Evolutionary conservation across 2,329 filamentous ascomycete species (phyloP).

Genomic region (Verticillium klebahnii): DNA sequence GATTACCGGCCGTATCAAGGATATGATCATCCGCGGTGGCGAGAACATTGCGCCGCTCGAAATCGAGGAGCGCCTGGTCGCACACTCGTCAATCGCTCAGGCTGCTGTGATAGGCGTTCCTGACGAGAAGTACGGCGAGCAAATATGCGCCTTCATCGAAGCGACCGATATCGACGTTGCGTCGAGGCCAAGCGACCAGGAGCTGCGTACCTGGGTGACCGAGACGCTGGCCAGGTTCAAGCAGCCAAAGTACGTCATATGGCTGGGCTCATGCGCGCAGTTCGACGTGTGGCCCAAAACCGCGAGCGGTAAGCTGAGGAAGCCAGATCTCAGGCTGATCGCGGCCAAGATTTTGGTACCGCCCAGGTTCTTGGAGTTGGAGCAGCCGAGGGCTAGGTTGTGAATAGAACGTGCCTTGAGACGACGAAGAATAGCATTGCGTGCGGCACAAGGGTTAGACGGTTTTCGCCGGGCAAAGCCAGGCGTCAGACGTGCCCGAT

Average conservation of each 20-base stretch:
- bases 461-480: too few species aligned
- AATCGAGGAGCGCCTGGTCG: slow-evolving; percentile 65
- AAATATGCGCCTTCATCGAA: slow-evolving; percentile 61
- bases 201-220: slow-evolving; percentile 57
- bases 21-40: slow-evolving; percentile 79
- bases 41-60: slow-evolving; percentile 73
- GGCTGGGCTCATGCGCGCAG: slow-evolving; percentile 59
- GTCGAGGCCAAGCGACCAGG: slow-evolving; percentile 40
- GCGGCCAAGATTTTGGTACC: background rate
- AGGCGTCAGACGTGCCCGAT: too few species aligned
- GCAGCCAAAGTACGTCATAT: slow-evolving; percentile 67
- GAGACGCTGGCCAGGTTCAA: slow-evolving; percentile 60
- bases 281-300: slow-evolving; percentile 55
- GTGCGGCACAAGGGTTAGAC: background rate
- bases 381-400: background rate
- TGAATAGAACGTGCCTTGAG: background rate
- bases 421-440: background rate
- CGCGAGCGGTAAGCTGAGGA: slow-evolving; percentile 65
- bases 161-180: background rate
- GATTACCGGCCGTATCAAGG: slow-evolving; percentile 81
- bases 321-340: slow-evolving; percentile 22
- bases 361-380: background rate
- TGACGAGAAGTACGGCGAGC: slow-evolving; percentile 65
- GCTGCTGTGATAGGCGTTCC: slow-evolving; percentile 67
- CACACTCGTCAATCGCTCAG: slow-evolving; percentile 54